These are phyloP conservation scores for Blastomyces gilchristii DNA, from an alignment of 2,329 filamentous ascomycete genomes.

Conservation along the genomic window DNA sequence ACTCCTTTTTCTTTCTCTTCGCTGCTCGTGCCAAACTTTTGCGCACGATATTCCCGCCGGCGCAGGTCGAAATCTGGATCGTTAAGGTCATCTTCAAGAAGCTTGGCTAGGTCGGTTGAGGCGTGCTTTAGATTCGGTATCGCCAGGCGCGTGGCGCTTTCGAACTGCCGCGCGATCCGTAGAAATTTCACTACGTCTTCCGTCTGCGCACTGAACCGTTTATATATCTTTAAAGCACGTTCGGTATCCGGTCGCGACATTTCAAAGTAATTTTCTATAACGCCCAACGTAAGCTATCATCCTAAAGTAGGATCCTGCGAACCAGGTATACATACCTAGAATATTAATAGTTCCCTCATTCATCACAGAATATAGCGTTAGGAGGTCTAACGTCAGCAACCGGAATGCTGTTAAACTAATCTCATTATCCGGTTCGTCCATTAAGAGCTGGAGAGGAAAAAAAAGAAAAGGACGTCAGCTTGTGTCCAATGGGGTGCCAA, in stretches of 20 bases:
- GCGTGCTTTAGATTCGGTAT: conserved; percentile 97
- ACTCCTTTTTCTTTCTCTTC: conserved; percentile 25
- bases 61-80: conserved; percentile 94
- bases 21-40: conserved; percentile 62
- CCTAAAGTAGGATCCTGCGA: neutral
- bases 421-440: conserved; percentile 85
- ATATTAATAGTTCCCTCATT: conserved; percentile 98
- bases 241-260: conserved; percentile 93
- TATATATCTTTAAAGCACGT: conserved; percentile 82
- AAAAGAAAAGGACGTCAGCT: conserved; percentile 15
- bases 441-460: conserved; percentile 56
- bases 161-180: conserved; percentile 74
- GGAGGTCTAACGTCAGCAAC: conserved; percentile 76
- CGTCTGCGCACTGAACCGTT: conserved; percentile 82
- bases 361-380: conserved; percentile 85
- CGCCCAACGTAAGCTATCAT: neutral
- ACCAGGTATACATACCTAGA: conserved; percentile 51
- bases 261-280: conserved; percentile 85
- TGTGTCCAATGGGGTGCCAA: conserved; percentile 9
- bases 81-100: conserved; percentile 87
- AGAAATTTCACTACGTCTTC: conserved; percentile 88
- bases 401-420: conserved; percentile 92
- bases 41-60: conserved; percentile 78
- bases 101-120: conserved; percentile 77
- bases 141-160: conserved; percentile 81